Evolutionary conservation across 2,329 filamentous ascomycete species (phyloP), one percentile per base, ranked within the genome.

Genomic region (Phialocephala subalpina): DNA sequence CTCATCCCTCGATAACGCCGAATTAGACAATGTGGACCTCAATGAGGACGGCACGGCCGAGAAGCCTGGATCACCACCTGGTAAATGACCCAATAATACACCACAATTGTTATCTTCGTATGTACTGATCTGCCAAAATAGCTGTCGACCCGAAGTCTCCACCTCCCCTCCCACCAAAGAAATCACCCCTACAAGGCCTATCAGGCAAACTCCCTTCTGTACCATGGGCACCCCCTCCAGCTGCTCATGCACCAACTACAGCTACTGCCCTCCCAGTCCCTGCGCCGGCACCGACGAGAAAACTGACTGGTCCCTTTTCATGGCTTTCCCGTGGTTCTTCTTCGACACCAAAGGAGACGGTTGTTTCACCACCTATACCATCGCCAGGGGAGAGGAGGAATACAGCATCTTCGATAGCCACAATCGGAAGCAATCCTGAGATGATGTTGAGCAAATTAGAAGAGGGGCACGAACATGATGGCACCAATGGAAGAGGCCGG

Each of bases 231-330:
- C 86, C 90, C 45, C 81, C 87, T 49, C 82, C 86, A 22, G 70
- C 68, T 33, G 56, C 72, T 25, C 71, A 49, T 25, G 22, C 71
- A 52, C 64, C 73, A 38, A 36, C 69, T 33, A 56, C 70, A 59
- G 33, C 66, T 9, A 27, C 64, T 8, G 66, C 42, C n/a, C 70
- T 71, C 56, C 67, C 75, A 53, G 66, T 71, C 22, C 70, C 73
- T 25, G 63, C 74, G 25, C 69, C 69, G 38, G 49, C 70, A 14
- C 69, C 75, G 14, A 71, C 85, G 66, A 84, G 93, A 75, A 97
- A 96, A 78, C 86, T 97, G 63, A 94, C 92, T 9, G 93, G 92
- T 72, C 93, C 92, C n/a, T 97, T 97, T 73, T 88, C 92, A 45
- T 95, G 92, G 90, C 85, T 97, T 45, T 93, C 92, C 36, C 84